Evolutionary conservation across 768 basidiomycete genomes (phyloP), one percentile per base, ranked within the genome.

Genomic region (Pholiota molesta): DNA sequence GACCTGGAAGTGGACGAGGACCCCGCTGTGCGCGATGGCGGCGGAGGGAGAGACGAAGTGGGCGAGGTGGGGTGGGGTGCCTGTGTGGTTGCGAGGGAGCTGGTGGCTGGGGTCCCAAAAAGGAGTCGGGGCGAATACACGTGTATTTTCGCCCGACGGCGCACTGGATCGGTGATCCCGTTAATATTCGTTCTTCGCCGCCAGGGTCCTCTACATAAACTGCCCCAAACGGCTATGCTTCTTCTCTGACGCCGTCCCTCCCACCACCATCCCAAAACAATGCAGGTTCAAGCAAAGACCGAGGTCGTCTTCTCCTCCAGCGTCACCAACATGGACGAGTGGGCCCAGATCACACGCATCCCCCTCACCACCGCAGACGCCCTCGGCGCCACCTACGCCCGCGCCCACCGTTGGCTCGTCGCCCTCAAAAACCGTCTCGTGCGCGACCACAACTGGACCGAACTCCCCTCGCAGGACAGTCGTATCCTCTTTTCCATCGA

Each of bases 311-410:
- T 93, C 73, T 91, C 89, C 65, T 87, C 86, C 73, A 87, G 91
- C 69, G 89, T 94, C 72, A 80, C 81, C 60, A 87, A 89, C 72
- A 91, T 94, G 88, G 90, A 92, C 75, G 87, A 82, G 62, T 94
- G 92, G 92, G 89, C 92, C 0, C 80, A 77, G 59, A 86, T 91
- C 61, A 92, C 92, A 0, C 81, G 86, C 72, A 92, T 94, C 54
- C 90, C 91, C 45, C 81, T 94, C 63, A 92, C 91, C 66, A 92
- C 88, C 57, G 92, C 90, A 55, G 92, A 93, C 66, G 90, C 91
- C 31, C 78, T 94, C 58, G 91, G 91, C 19, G 85, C 86, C 13
- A 89, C 88, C 56, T 94, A 94, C 74, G 89, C 91, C 53, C 86
- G 88, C 40, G 88, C 92, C 26, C 91, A 92, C 69, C 86, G 87